Base-by-base conservation (phyloP, 495 filamentous ascomycete genomes). In the Xylaria scruposa region DNA sequence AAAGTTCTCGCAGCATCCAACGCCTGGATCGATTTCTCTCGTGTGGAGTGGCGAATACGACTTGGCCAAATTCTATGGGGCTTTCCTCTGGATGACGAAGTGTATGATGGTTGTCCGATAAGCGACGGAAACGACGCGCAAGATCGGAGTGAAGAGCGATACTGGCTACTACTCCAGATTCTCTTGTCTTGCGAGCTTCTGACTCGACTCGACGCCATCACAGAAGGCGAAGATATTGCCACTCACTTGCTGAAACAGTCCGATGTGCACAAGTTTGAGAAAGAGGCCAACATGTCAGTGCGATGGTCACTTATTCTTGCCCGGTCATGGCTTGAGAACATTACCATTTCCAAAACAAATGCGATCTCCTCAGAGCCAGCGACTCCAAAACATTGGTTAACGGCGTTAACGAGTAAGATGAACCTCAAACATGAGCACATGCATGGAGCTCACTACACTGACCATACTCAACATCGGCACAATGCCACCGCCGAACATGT, bases 41-140 rank as follows among this genome's bases (percentile, higher is more conserved):
- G 91, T 31, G 88, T 93, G 0, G 92, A 94, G 76, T 95, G 92
- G 92, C 86, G 94, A 24, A 89, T 95, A 36, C 83, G 91, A 13
- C 86, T 92, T 1, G 93, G 94, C n/a, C 93, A 96, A 75, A 80
- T 96, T 70, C 82, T 97, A 21, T 97, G 93, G 92, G 91, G 90
- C 24, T 78, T 83, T n/a, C 82, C 84, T 21, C 78, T 84, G 51
- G 83, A 83, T 49, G 88, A 88, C 66, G 87, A 88, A 17, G 80
- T 89, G 64, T 85, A 81, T 58, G 77, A 87, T 42, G 82, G 84
- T 2, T 70, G 80, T 9, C 77, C 79, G 19, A 80, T 81, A 54
- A 75, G 74, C 59, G 82, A 83, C 6, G 78, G 77, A 17, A 80
- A 84, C 3, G 78, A 79, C 7, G 77, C 83, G 3, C 81, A 81